Conservation (phyloP, 2,329 filamentous ascomycete species). For the Cladorrhinum sp. region DNA sequence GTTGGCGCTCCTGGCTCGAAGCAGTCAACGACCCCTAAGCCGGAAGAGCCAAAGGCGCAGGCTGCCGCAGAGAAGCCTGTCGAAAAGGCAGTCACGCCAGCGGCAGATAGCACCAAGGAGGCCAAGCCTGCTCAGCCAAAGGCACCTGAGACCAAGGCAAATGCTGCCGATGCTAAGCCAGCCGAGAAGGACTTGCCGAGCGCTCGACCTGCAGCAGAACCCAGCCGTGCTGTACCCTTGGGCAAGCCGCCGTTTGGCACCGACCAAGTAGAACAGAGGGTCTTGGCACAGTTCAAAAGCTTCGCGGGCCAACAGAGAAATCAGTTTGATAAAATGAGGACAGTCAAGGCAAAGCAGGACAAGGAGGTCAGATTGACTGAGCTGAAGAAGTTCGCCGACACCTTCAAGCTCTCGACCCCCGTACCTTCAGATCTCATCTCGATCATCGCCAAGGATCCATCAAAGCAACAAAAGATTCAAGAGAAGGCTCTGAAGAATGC, state of each 20-base stretch:
- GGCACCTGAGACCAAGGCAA: slow-evolving; percentile 26
- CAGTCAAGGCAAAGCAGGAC: slow-evolving; percentile 63
- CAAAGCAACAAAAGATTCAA: slow-evolving; percentile 89
- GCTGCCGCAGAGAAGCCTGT: slow-evolving; percentile 23
- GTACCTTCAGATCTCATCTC: slow-evolving; percentile 88
- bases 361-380: slow-evolving; percentile 92
- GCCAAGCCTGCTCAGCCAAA: slow-evolving; percentile 29
- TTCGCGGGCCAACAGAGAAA: slow-evolving; percentile 58
- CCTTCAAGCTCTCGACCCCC: slow-evolving; percentile 90
- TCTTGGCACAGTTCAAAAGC: slow-evolving; percentile 60
- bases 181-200: slow-evolving; percentile 20
- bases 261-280: slow-evolving; percentile 59
- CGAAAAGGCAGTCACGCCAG: slow-evolving; percentile 1
- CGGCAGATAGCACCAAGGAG: slow-evolving; percentile 26
- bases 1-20: slow-evolving; percentile 45
- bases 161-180: slow-evolving; percentile 23
- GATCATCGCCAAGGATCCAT: slow-evolving; percentile 95
- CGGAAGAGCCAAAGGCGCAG: slow-evolving; percentile 35
- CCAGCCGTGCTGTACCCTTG: slow-evolving; percentile 41
- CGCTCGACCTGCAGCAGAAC: slow-evolving; percentile 16
- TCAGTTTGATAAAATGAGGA: slow-evolving; percentile 54
- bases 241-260: slow-evolving; percentile 51
- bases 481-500: slow-evolving; percentile 78
- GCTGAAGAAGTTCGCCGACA: slow-evolving; percentile 89
- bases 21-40: slow-evolving; percentile 34